Evolutionary conservation across 1,139 yeast genomes (phyloP).

Genomic region (Magnusiomyces paraingens): DNA sequence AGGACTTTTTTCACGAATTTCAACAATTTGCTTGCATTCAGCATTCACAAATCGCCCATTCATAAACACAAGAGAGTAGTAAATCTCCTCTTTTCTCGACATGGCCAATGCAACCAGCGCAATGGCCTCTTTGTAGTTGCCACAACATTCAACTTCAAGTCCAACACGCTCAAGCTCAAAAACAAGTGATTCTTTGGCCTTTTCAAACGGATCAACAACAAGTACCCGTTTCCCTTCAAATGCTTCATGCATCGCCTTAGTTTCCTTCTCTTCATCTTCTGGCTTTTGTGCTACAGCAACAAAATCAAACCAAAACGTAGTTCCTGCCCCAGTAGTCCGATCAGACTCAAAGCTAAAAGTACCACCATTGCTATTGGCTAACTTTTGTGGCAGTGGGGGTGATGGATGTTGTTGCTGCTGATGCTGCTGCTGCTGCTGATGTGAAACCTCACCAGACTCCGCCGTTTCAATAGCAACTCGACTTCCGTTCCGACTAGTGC

Average conservation of each 20-base stretch:
- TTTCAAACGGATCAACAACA: conserved; percentile 35
- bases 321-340: conserved; percentile 38
- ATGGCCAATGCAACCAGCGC: conserved; percentile 14
- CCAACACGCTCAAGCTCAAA: conserved; percentile 34
- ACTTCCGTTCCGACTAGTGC: no score
- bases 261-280: conserved; percentile 9
- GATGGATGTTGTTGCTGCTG: no score
- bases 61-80: conserved; percentile 24
- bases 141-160: conserved; percentile 31
- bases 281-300: conserved; percentile 29
- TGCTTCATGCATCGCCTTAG: conserved; percentile 20
- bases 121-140: conserved; percentile 19
- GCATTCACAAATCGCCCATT: conserved; percentile 23
- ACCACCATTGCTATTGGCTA: no score
- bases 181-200: conserved; percentile 36
- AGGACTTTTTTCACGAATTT: conserved; percentile 20
- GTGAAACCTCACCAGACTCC: no score
- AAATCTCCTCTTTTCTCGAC: no score
- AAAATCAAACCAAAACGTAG: conserved; percentile 43
- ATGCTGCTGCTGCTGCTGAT: no score
- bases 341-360: no score
- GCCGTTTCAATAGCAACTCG: no score
- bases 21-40: conserved; percentile 19
- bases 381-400: no score
- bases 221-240: conserved; percentile 31